These are phyloP conservation scores for Grosmannia serpens DNA, from an alignment of 2,329 filamentous ascomycete species.

Conservation along the genomic window DNA sequence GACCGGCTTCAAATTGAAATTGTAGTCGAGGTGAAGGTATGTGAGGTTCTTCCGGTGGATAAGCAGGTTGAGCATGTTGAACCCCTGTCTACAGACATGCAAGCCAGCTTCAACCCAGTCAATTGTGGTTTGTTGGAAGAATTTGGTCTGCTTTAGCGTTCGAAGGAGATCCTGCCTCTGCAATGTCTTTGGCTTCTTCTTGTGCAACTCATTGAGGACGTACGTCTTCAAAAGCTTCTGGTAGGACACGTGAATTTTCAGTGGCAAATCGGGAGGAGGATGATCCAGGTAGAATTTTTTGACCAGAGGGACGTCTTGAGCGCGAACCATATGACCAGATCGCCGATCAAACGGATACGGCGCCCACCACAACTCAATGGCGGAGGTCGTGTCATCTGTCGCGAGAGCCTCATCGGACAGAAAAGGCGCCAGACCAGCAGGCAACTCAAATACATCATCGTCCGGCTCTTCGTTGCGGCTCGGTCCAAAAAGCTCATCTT, in stretches of 20 bases:
- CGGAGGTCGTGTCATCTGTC: conserved; percentile 78
- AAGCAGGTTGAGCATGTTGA: conserved; percentile 97
- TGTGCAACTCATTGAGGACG: conserved; percentile 92
- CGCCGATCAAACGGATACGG: conserved; percentile 91
- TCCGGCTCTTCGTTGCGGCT: conserved; percentile 64
- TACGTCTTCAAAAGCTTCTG: conserved; percentile 95
- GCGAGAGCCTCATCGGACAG: conserved; percentile 80
- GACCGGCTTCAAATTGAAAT: conserved; percentile 98
- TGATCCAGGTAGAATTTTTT: conserved; percentile 99
- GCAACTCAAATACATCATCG: conserved; percentile 77
- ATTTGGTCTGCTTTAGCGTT: conserved; percentile 91
- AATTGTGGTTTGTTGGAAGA: conserved; percentile 98
- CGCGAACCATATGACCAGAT: conserved; percentile 90
- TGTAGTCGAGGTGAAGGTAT: conserved; percentile 96
- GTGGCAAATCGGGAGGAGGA: conserved; percentile 73
- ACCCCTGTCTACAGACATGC: conserved; percentile 94
- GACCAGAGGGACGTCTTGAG: conserved; percentile 90
- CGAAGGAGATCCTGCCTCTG: conserved; percentile 87
- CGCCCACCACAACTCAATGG: conserved; percentile 95
- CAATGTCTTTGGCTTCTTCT: conserved; percentile 87
- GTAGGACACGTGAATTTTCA: conserved; percentile 96
- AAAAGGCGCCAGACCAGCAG: conserved; percentile 73
- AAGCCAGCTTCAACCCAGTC: conserved; percentile 99
- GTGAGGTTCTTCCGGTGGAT: conserved; percentile 98
- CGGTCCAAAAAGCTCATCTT: conserved; percentile 82